Evolutionary conservation across 1,139 yeast genomes (phyloP).

Genomic region (Nakaseomyces delphensis): DNA sequence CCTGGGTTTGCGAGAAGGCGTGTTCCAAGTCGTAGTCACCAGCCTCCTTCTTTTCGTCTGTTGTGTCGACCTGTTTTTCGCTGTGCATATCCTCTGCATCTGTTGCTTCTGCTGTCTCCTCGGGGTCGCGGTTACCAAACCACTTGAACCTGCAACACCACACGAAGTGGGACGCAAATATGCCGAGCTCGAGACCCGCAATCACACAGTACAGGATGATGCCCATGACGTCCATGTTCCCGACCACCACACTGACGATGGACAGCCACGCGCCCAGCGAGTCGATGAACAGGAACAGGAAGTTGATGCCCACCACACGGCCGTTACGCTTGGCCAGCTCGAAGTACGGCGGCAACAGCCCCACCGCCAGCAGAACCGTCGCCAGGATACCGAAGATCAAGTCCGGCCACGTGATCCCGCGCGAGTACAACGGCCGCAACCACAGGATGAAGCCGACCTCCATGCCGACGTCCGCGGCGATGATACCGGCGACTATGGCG

Average conservation of each 20-base stretch:
- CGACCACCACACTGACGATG: slow-evolving; percentile 54
- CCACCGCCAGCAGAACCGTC: slow-evolving; percentile 62
- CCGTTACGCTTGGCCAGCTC: slow-evolving; percentile 76
- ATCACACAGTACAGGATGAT: slow-evolving; percentile 65
- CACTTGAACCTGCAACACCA: slow-evolving; percentile 58
- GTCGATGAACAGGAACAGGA: slow-evolving; percentile 70
- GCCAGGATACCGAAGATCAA: slow-evolving; percentile 73
- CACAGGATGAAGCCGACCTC: slow-evolving; percentile 69
- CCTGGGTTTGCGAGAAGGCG: slow-evolving; percentile 1
- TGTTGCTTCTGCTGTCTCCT: slow-evolving; percentile 2
- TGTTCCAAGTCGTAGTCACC: neutral
- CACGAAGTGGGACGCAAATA: slow-evolving; percentile 55
- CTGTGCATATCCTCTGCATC: neutral
- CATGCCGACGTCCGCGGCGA: slow-evolving; percentile 45
- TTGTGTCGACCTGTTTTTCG: neutral
- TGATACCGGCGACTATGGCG: slow-evolving; percentile 34
- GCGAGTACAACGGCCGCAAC: slow-evolving; percentile 51
- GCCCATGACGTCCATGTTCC: slow-evolving; percentile 66
- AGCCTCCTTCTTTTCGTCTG: neutral
- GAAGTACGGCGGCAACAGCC: slow-evolving; percentile 80
- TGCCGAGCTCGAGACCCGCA: slow-evolving; percentile 67
- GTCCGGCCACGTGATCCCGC: slow-evolving; percentile 59
- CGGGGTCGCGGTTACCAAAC: slow-evolving; percentile 23
- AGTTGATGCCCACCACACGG: slow-evolving; percentile 80
- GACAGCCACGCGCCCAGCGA: slow-evolving; percentile 74